phyloP scores from a whole-genome alignment of 371 early-diverging fungal species.

The Lichtheimia ramosa region DNA sequence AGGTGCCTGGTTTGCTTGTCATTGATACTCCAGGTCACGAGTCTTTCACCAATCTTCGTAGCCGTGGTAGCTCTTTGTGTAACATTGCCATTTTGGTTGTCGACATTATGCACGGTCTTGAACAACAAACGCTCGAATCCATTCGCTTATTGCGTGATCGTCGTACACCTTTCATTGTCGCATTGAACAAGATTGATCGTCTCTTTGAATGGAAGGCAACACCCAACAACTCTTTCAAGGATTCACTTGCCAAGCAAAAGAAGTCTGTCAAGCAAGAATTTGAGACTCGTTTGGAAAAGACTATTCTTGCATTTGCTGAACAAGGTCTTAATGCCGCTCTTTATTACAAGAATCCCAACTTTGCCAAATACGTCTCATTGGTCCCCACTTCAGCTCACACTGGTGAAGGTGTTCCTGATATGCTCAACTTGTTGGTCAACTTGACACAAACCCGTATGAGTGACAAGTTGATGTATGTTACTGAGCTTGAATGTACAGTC shows the following conservation, averaged over 20 bases:
- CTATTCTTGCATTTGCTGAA: slow-evolving; percentile 93
- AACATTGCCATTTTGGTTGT: slow-evolving; percentile 99
- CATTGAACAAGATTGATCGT: slow-evolving; percentile 99
- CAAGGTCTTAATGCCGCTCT: slow-evolving; percentile 96
- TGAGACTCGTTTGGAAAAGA: slow-evolving; percentile 79
- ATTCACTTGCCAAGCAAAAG: slow-evolving; percentile 81
- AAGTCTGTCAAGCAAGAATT: slow-evolving; percentile 87
- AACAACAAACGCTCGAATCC: slow-evolving; percentile 99
- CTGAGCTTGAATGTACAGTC: slow-evolving; percentile 98
- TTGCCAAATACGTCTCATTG: slow-evolving; percentile 94
- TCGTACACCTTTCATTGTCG: slow-evolving; percentile 99
- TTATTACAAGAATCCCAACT: slow-evolving; percentile 97
- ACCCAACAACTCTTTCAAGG: slow-evolving; percentile 82
- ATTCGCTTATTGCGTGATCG: slow-evolving; percentile 91
- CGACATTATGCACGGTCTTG: slow-evolving; percentile 99
- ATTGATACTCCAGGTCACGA: slow-evolving; percentile 99
- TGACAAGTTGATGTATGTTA: slow-evolving; percentile 93
- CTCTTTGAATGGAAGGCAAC: slow-evolving; percentile 95
- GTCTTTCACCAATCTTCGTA: slow-evolving; percentile 98
- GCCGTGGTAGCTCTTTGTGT: slow-evolving; percentile 99
- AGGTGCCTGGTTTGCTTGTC: slow-evolving; percentile 97
- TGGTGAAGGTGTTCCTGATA: slow-evolving; percentile 99
- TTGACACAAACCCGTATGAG: slow-evolving; percentile 97
- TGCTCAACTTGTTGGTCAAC: slow-evolving; percentile 91
- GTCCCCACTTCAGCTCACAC: slow-evolving; percentile 99